These are phyloP conservation scores for Penstemon davidsonii DNA, from an alignment of 257 asterid species.

Conservation along the genomic window DNA sequence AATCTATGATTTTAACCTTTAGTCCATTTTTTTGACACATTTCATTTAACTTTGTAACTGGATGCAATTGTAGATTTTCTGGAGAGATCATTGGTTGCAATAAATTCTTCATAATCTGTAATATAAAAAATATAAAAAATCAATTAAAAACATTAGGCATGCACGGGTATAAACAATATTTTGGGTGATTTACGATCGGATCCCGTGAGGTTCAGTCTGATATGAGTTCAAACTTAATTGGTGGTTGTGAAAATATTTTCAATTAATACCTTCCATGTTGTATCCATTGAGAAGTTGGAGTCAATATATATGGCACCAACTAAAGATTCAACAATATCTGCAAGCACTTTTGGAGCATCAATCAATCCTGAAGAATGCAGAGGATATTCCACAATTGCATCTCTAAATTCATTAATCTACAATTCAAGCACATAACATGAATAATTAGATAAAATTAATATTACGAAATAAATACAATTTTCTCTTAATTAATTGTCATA, in stretches of 20 bases:
- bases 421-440: neutral
- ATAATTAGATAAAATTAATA: conserved; percentile 5
- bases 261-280: conserved; percentile 33
- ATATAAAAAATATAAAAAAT: too few species aligned
- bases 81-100: conserved; percentile 37
- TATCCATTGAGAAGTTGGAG: conserved; percentile 23
- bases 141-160: too few species aligned
- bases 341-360: conserved; percentile 41
- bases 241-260: too few species aligned
- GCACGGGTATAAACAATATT: too few species aligned
- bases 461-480: neutral
- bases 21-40: conserved; percentile 37
- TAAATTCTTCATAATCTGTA: conserved; percentile 29
- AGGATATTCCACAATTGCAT: conserved; percentile 23
- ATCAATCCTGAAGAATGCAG: conserved; percentile 38
- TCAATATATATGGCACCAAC: conserved; percentile 41
- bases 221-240: too few species aligned
- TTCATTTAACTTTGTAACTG: conserved; percentile 27
- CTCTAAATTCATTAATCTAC: neutral
- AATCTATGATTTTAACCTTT: neutral
- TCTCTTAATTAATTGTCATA: too few species aligned
- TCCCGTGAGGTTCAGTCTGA: too few species aligned
- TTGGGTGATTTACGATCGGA: too few species aligned
- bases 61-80: conserved; percentile 26
- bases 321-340: conserved; percentile 43